These are phyloP conservation scores for Syncephalastrum contaminatum DNA, from an alignment of 371 early-diverging fungal genomes.

Conservation along the genomic window DNA sequence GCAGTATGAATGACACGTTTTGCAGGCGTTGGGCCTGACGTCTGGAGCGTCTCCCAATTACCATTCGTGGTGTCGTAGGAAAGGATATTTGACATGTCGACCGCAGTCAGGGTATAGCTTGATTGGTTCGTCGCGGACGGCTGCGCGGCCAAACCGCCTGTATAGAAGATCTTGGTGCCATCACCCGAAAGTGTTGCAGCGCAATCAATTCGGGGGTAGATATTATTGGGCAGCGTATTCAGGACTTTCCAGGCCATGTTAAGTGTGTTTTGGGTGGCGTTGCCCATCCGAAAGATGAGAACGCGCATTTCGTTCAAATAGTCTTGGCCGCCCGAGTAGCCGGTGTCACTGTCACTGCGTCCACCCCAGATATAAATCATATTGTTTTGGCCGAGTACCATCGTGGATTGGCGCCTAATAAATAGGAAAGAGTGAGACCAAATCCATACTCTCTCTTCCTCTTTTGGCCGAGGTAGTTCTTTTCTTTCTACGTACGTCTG, in stretches of 20 bases:
- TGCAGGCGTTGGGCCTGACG: conserved; percentile 4
- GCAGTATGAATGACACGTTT: conserved; percentile 4
- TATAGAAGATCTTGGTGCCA: conserved; percentile 5
- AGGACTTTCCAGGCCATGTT: too few species aligned
- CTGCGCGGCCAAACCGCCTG: conserved; percentile 7
- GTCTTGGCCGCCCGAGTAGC: too few species aligned
- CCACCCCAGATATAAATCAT: conserved; percentile 8
- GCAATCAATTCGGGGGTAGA: neutral
- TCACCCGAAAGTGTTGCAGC: conserved; percentile 4
- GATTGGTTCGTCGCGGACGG: neutral
- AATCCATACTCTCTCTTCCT: too few species aligned
- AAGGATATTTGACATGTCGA: conserved; percentile 5
- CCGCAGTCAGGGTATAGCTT: neutral
- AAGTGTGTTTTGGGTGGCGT: too few species aligned
- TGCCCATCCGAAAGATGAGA: too few species aligned
- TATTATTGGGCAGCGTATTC: too few species aligned
- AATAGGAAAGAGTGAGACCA: neutral
- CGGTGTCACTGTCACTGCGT: too few species aligned
- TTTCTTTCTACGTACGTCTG: conserved; percentile 5
- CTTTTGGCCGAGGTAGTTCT: too few species aligned
- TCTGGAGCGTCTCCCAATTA: neutral
- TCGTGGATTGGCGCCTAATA: conserved; percentile 3
- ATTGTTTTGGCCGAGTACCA: conserved; percentile 1
- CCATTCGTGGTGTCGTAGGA: neutral
- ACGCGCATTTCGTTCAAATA: too few species aligned